These are phyloP conservation scores for Suhomyces wounanorum DNA, from an alignment of 1,139 yeast genomes.

Conservation along the genomic window DNA sequence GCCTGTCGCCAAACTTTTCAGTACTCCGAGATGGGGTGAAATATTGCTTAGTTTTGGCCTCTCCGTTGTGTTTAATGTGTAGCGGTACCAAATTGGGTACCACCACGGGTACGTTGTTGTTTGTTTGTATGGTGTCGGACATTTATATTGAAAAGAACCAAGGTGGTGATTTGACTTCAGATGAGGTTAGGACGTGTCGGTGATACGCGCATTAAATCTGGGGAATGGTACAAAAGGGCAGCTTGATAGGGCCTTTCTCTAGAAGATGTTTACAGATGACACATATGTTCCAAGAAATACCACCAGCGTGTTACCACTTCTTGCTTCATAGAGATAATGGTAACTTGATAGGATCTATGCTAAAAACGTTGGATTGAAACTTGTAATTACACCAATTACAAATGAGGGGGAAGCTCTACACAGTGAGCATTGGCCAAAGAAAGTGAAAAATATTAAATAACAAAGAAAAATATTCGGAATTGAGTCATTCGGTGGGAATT, in stretches of 20 bases:
- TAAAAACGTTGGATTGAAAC: no score
- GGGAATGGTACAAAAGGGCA: background rate
- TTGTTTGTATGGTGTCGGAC: constrained; percentile 14
- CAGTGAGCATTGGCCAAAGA: no score
- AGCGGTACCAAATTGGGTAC: constrained; percentile 41
- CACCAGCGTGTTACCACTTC: no score
- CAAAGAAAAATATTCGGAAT: background rate
- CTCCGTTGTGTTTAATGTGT: constrained; percentile 41
- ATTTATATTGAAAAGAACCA: constrained; percentile 4
- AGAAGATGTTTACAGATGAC: no score
- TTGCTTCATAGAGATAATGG: no score
- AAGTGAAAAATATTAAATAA: no score
- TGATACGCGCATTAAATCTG: background rate
- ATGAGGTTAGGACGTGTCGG: background rate
- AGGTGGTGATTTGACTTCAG: background rate
- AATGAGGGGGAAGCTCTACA: background rate
- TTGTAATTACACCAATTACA: background rate
- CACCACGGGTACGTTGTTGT: constrained; percentile 15
- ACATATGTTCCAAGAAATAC: no score
- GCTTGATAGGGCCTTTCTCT: no score
- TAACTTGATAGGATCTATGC: no score
- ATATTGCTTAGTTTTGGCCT: constrained; percentile 39
- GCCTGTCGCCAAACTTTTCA: constrained; percentile 19
- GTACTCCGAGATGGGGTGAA: constrained; percentile 38
- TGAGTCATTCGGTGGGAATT: background rate